Percentiles rank a stretch among this genome's conserved stretches.
Conservation (phyloP, 2,329 filamentous ascomycete genomes). For the Xylaria digitata region DNA sequence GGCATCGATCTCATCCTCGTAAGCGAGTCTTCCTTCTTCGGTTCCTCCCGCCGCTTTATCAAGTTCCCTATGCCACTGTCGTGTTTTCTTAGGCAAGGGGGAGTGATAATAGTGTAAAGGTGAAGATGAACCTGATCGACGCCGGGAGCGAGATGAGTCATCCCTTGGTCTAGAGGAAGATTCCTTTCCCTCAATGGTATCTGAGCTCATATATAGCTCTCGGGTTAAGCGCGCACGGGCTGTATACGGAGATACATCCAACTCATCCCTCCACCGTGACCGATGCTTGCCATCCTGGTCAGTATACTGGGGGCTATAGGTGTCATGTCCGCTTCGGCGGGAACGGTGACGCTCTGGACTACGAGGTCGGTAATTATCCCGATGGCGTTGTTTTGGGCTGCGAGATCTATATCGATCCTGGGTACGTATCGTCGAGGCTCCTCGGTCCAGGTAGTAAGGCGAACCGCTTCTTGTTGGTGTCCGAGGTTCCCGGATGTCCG, state of each 20-base stretch:
- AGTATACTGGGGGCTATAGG: conserved; percentile 27
- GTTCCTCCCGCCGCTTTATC: conserved; percentile 7
- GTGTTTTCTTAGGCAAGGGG: conserved; percentile 12
- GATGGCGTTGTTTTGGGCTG: conserved; percentile 11
- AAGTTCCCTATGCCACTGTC: conserved; percentile 14
- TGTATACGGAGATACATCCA: conserved; percentile 38
- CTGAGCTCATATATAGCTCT: conserved; percentile 8
- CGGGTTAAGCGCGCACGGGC: conserved; percentile 35
- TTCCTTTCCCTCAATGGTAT: not conserved
- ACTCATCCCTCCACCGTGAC: conserved; percentile 8
- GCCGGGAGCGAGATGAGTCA: conserved; percentile 3
- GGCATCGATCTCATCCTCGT: conserved; percentile 39
- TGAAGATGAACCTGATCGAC: conserved; percentile 1
- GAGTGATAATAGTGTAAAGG: conserved; percentile 1
- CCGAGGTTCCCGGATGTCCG: conserved; percentile 20
- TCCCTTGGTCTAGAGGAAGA: conserved; percentile 13
- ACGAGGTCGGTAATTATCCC: conserved; percentile 28
- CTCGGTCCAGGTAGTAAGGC: conserved; percentile 4
- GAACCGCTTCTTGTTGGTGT: not conserved
- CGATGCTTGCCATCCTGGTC: conserved; percentile 11
- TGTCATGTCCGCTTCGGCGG: conserved; percentile 5
- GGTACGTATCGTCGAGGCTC: not conserved
- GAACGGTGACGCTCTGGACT: conserved; percentile 16
- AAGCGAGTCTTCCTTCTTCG: conserved; percentile 44
- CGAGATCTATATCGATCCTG: conserved; percentile 17